Percentiles rank a stretch among this genome's conserved stretches.
phyloP scores from a whole-genome alignment of 1,284 basidiomycete species.

The Paramarasmius palmivorus region DNA sequence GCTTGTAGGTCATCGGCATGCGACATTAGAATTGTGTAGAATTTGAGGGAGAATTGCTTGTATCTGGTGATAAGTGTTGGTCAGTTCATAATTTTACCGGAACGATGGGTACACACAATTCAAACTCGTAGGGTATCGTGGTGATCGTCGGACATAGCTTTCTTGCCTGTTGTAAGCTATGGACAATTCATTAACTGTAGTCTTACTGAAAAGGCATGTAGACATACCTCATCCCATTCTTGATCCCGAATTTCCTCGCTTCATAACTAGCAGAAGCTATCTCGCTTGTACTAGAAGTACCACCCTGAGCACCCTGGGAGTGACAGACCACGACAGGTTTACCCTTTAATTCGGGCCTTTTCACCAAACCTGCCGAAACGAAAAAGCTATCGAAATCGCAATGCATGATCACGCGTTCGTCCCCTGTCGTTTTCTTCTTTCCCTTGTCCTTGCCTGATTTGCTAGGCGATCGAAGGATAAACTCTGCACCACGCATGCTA shows the following conservation, averaged over 20 bases:
- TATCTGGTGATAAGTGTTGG: constrained; percentile 53
- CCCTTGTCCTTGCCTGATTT: constrained; percentile 57
- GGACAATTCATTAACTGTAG: constrained; percentile 6
- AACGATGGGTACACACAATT: constrained; percentile 45
- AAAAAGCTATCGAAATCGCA: constrained; percentile 99
- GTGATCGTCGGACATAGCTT: constrained; percentile 72
- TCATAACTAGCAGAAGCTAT: constrained; percentile 96
- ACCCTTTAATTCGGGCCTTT: constrained; percentile 76
- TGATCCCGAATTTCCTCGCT: constrained; percentile 84
- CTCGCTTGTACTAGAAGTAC: constrained; percentile 83
- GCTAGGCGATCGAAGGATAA: constrained; percentile 47
- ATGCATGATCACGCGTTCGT: constrained; percentile 82
- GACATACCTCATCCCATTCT: constrained; percentile 88
- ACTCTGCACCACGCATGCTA: constrained; percentile 61
- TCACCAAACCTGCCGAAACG: constrained; percentile 84
- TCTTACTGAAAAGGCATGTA: neutral
- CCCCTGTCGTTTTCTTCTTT: constrained; percentile 39
- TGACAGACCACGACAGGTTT: constrained; percentile 96
- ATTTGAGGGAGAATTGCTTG: constrained; percentile 78
- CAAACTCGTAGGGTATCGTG: constrained; percentile 92
- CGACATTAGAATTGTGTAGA: constrained; percentile 90
- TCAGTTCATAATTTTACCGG: neutral
- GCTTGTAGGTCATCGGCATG: constrained; percentile 93
- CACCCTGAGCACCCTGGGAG: constrained; percentile 74
- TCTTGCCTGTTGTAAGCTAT: constrained; percentile 81